Conservation (phyloP, 768 basidiomycete species). For the Trametes coccinea region DNA sequence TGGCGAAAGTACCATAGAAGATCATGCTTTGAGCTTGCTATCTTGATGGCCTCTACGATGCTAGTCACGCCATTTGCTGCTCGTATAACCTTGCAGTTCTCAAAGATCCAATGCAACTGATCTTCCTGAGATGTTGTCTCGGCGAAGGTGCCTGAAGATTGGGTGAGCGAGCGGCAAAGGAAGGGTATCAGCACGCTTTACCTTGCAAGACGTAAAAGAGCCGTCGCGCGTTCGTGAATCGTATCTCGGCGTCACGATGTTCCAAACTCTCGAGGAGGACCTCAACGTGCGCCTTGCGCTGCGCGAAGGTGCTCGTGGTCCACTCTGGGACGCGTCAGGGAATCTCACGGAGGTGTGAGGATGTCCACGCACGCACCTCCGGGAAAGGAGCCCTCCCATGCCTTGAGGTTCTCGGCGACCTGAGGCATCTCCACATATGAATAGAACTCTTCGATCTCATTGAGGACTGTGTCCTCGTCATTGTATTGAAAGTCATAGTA, state of each 20-base stretch:
- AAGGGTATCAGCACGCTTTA: conserved; percentile 31
- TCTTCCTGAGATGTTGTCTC: conserved; percentile 92
- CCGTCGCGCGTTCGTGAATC: conserved; percentile 84
- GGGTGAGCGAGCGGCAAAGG: conserved; percentile 9
- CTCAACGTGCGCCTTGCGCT: conserved; percentile 75
- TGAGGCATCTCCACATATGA: conserved; percentile 95
- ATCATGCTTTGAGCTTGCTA: conserved; percentile 86
- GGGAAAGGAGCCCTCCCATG: conserved; percentile 83
- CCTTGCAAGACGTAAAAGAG: conserved; percentile 94
- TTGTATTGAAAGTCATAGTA: conserved; percentile 93
- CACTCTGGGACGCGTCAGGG: conserved; percentile 55
- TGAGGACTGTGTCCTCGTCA: conserved; percentile 94
- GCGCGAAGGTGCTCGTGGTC: conserved; percentile 63
- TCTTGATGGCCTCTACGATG: conserved; percentile 87
- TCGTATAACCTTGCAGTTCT: conserved; percentile 87
- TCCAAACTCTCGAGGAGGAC: conserved; percentile 84
- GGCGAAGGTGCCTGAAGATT: conserved; percentile 73
- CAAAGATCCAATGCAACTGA: conserved; percentile 93
- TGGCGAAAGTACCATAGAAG: conserved; percentile 58
- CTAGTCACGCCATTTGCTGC: conserved; percentile 78
- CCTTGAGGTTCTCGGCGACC: conserved; percentile 81
- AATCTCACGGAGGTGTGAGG: conserved; percentile 13
- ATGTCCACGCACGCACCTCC: conserved; percentile 57
- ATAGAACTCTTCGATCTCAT: conserved; percentile 97
- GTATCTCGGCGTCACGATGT: conserved; percentile 78